A percentile compares a stretch with the other conserved stretches of the same genome.
phyloP scores from a whole-genome alignment of 1,284 basidiomycete species.

The Serendipita sp. region DNA sequence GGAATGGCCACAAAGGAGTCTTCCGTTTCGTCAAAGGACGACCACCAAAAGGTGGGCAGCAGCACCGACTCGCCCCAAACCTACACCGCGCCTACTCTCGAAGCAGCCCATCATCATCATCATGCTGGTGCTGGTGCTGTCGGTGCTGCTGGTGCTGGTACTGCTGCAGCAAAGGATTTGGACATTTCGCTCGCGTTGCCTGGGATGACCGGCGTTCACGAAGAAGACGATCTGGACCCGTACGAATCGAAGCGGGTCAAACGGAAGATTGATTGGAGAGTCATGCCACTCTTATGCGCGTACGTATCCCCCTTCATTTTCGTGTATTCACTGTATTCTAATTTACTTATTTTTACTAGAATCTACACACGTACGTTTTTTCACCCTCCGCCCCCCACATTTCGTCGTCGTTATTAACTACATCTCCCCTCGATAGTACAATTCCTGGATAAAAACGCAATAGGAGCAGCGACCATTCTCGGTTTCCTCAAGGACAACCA shows the following conservation, averaged over 20 bases:
- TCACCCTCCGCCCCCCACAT: not conserved
- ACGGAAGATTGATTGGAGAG: slow-evolving; percentile 18
- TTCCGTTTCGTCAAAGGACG: too few relatives aligned
- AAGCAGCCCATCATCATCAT: too few relatives aligned
- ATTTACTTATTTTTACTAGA: not conserved
- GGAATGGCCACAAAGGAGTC: too few relatives aligned
- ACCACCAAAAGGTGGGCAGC: too few relatives aligned
- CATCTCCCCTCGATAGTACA: not conserved
- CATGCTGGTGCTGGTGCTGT: too few relatives aligned
- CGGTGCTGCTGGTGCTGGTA: too few relatives aligned
- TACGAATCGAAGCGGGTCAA: slow-evolving; percentile 15
- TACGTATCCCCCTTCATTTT: not conserved
- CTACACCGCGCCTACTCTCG: too few relatives aligned
- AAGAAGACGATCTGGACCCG: slow-evolving; percentile 11
- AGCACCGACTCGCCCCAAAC: too few relatives aligned
- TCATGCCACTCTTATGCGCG: slow-evolving; percentile 19
- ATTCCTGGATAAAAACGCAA: slow-evolving; percentile 14
- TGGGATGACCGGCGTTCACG: not conserved
- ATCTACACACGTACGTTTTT: not conserved
- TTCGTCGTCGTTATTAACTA: not conserved
- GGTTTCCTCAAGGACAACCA: slow-evolving; percentile 19
- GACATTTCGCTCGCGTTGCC: not conserved
- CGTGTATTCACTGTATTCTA: not conserved
- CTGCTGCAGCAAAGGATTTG: not conserved
- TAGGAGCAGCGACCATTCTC: slow-evolving; percentile 18